These are phyloP conservation scores for Metschnikowia shivogae DNA, from an alignment of 805 yeast genomes.

Conservation along the genomic window DNA sequence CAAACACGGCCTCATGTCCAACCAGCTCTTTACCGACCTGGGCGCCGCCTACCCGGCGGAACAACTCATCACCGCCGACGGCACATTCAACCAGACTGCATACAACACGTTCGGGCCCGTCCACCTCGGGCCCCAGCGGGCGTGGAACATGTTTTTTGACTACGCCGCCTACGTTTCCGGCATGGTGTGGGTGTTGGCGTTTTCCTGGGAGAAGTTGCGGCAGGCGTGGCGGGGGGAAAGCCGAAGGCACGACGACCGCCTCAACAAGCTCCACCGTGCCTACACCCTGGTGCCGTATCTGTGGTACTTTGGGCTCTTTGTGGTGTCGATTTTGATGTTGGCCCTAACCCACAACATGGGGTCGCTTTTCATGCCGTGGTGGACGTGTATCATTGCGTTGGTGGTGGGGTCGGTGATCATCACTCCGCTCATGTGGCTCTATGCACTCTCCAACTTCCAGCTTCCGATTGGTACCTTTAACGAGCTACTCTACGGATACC, in stretches of 20 bases:
- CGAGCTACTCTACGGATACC: conserved; percentile 45
- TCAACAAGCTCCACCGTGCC: conserved; percentile 36
- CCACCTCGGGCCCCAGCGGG: conserved; percentile 45
- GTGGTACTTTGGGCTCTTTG: conserved; percentile 40
- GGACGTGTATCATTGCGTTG: conserved; percentile 43
- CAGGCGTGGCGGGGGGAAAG: conserved; percentile 8
- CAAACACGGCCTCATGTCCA: conserved; percentile 45
- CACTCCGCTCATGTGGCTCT: conserved; percentile 47
- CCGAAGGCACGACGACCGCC: conserved; percentile 35
- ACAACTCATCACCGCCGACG: conserved; percentile 37
- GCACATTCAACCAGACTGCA: conserved; percentile 42
- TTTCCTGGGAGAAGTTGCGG: conserved; percentile 25
- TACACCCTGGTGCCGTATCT: conserved; percentile 41
- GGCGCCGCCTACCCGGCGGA: conserved; percentile 43
- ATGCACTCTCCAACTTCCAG: conserved; percentile 50
- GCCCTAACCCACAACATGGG: conserved; percentile 12
- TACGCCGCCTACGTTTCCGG: conserved; percentile 51
- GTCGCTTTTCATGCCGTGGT: conserved; percentile 39
- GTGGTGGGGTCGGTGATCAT: conserved; percentile 43
- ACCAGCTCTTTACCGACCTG: conserved; percentile 31
- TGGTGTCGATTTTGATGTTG: conserved; percentile 21
- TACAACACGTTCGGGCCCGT: conserved; percentile 44
- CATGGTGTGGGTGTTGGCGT: conserved; percentile 40
- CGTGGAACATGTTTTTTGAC: conserved; percentile 50
- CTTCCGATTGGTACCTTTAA: conserved; percentile 50